Evolutionary conservation across 495 filamentous ascomycete species (phyloP), one percentile per base, ranked within the genome.

Genomic region (Aspergillus carlsbadensis): DNA sequence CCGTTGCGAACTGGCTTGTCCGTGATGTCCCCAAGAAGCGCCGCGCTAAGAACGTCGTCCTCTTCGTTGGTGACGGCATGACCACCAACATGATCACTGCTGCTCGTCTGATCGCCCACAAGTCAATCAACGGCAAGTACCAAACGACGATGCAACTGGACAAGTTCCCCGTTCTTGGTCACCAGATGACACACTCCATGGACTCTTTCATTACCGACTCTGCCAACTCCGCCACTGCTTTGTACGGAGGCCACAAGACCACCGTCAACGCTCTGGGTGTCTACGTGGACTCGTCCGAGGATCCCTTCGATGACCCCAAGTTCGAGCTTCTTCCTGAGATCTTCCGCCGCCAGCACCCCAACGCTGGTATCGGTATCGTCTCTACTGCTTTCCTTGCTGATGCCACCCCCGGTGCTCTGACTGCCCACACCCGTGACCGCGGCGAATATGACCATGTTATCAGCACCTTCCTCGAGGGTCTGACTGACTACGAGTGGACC

Each of bases 51-150:
- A 91, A 91, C 61, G 81, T 90, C 54, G 80, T 91, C 49, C 78
- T 91, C 45, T 90, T 90, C 72, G 84, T 91, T 49, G 87, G 87
- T 67, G 86, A 89, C 56, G 86, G 87, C 50, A 91, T 91, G 87
- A 89, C 87, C 4, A 89, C 86, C 29, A 89, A 89, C 70, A 90
- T 90, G 87, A 81, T 82, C 59, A 83, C 78, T 14, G 86, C 86
- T 42, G 87, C 87, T n/a, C 84, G 87, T 33, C 72, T 90, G 47
- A 84, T 91, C 37, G 87, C 78, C 5, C 87, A 91, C 72, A 85
- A 87, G 76, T 81, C 78, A 40, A 77, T 89, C 76, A 90, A 91
- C 56, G 87, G 87, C 47, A 84, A 83, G 60, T 91, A 90, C 62
- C 80, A 87, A 72, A 81, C 79, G 47, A 79, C 75, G 55, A 78